These are phyloP conservation scores for Phalaenopsis hybrid DNA, from an alignment of 116 monocot species.

Conservation along the genomic window DNA sequence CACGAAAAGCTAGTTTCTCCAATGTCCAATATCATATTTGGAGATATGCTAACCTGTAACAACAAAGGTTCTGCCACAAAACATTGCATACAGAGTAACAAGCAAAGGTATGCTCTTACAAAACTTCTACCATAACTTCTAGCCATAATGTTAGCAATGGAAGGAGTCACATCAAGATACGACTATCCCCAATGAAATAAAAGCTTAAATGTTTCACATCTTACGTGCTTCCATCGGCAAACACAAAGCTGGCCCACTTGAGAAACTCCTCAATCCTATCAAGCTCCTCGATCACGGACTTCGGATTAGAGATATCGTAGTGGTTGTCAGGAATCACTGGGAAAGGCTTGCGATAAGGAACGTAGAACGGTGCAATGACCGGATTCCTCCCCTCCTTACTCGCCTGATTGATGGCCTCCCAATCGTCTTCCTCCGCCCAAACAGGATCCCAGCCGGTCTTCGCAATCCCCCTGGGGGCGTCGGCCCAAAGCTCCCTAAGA, in stretches of 20 bases:
- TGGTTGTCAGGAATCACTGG: conserved; percentile 73
- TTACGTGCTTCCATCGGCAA: conserved; percentile 62
- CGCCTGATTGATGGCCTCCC: conserved; percentile 42
- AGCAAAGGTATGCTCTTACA: background rate
- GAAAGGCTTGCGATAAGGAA: conserved; percentile 54
- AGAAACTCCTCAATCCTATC: conserved; percentile 84
- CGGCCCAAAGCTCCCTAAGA: conserved; percentile 65
- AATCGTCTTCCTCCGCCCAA: conserved; percentile 60
- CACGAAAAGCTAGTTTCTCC: background rate
- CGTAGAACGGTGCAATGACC: conserved; percentile 57
- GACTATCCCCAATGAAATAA: background rate
- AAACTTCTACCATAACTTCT: background rate
- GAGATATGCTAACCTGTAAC: background rate
- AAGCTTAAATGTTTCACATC: background rate
- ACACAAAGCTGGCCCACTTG: conserved; percentile 72
- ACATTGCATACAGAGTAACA: background rate
- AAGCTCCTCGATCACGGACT: conserved; percentile 73
- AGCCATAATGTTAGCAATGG: background rate
- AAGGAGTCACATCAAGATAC: background rate
- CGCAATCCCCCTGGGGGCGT: conserved; percentile 33
- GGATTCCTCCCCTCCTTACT: conserved; percentile 36
- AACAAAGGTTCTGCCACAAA: background rate
- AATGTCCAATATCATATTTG: background rate
- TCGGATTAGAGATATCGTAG: conserved; percentile 61
- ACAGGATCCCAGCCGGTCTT: conserved; percentile 72